Evolutionary conservation across 192 early-diverging fungal species (phyloP).

Genomic region (Rhizoclosmatium sp.): DNA sequence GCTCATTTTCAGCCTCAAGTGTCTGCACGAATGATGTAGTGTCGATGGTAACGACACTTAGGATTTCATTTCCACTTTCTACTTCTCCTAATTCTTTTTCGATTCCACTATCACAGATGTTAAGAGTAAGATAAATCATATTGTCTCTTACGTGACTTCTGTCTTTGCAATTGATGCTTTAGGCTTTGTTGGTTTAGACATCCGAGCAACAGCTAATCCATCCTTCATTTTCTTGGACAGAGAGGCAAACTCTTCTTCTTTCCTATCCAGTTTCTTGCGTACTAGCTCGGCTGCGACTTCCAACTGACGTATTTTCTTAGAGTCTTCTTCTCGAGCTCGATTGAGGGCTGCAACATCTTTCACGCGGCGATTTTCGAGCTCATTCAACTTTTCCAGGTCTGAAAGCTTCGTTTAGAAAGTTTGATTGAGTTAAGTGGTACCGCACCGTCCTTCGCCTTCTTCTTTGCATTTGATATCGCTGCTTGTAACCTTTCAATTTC

Average conservation of each 20-base stretch:
- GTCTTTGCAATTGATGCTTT: background rate
- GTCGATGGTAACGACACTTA: constrained; percentile 18
- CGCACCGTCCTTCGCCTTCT: constrained; percentile 59
- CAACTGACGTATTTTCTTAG: constrained; percentile 45
- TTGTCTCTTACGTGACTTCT: background rate
- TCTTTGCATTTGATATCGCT: constrained; percentile 43
- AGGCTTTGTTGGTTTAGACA: constrained; percentile 2
- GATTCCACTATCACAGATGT: too few relatives aligned
- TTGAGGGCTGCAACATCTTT: constrained; percentile 47
- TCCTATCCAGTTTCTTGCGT: constrained; percentile 54
- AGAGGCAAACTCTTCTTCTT: constrained; percentile 46
- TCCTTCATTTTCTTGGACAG: constrained; percentile 37
- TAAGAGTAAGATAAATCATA: background rate
- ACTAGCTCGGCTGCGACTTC: constrained; percentile 49
- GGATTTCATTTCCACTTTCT: background rate
- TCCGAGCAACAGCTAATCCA: constrained; percentile 9
- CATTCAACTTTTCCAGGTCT: constrained; percentile 56
- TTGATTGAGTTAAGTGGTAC: background rate
- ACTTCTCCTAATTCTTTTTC: background rate
- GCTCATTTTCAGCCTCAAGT: constrained; percentile 23
- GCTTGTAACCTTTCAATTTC: constrained; percentile 51
- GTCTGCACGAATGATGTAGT: constrained; percentile 1
- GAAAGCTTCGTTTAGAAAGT: background rate
- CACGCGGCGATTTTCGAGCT: constrained; percentile 44
- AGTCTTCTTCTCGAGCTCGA: constrained; percentile 56